Percentiles rank a stretch among this genome's conserved stretches.
Evolutionary conservation across 2,329 filamentous ascomycete genomes (phyloP).

Genomic region (Aspergillus thermomutatus): DNA sequence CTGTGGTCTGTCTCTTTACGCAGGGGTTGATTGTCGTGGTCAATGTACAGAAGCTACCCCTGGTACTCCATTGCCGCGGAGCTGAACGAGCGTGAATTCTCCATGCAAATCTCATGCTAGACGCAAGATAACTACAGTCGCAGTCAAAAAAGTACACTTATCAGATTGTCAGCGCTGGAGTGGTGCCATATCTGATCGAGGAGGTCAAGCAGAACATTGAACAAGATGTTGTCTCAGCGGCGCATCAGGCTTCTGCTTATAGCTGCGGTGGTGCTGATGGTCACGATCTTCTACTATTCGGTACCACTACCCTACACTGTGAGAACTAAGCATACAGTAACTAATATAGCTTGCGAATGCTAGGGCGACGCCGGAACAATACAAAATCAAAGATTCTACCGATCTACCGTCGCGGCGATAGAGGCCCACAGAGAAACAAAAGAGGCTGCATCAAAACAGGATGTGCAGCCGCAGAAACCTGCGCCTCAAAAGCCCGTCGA

Average conservation of each 20-base stretch:
- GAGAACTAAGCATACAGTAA: not conserved
- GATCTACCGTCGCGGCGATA: constrained; percentile 53
- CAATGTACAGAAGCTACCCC: not conserved
- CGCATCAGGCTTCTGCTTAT: constrained; percentile 66
- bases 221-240: constrained; percentile 64
- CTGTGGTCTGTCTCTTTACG: not conserved
- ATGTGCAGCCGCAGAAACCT: constrained; percentile 58
- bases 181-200: not conserved
- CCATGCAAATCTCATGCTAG: not conserved
- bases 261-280: constrained; percentile 60
- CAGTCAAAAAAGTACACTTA: not conserved
- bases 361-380: constrained; percentile 40
- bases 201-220: not conserved
- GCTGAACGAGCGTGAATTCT: not conserved
- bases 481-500: constrained; percentile 55
- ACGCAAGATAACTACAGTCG: not conserved
- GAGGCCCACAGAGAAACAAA: constrained; percentile 44
- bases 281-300: constrained; percentile 71
- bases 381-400: constrained; percentile 52
- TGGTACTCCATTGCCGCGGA: not conserved
- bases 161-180: not conserved
- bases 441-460: constrained; percentile 53
- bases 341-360: constrained; percentile 6
- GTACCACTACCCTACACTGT: constrained; percentile 41
- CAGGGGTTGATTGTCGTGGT: not conserved